Evolutionary conservation across 225 moss, liverwort and hornwort genomes (phyloP).

Genomic region (Neckera pumila): DNA sequence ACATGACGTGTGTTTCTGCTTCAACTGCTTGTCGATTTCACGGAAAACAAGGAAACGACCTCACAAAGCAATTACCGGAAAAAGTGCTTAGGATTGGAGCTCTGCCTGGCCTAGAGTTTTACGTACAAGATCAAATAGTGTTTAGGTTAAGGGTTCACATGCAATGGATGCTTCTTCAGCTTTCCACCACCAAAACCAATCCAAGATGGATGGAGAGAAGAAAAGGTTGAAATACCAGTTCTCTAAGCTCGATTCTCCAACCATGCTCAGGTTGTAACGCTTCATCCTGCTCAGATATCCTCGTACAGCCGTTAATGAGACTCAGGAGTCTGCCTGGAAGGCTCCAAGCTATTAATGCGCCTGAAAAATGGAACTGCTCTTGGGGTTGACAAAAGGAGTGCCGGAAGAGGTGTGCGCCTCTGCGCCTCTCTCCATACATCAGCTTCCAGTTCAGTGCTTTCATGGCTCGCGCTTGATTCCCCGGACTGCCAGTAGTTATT

Average conservation of each 20-base stretch:
- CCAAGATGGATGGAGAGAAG: not conserved
- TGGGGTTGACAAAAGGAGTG: constrained; percentile 6
- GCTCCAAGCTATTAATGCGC: constrained; percentile 24
- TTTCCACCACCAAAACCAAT: not conserved
- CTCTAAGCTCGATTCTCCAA: constrained; percentile 4
- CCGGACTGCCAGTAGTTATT: constrained; percentile 43
- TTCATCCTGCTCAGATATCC: constrained; percentile 2
- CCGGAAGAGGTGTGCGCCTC: constrained; percentile 2
- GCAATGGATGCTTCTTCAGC: not conserved
- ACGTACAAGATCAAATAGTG: not conserved
- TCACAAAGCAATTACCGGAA: not conserved
- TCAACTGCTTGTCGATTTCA: not conserved
- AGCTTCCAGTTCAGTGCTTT: constrained; percentile 14
- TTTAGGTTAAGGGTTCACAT: not conserved
- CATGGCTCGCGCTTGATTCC: constrained; percentile 3
- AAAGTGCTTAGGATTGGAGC: not conserved
- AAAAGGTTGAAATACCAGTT: not conserved
- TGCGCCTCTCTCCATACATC: constrained; percentile 7
- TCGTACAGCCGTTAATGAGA: constrained; percentile 3
- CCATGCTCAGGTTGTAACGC: constrained; percentile 9
- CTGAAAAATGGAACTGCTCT: constrained; percentile 25
- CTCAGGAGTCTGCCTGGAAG: constrained; percentile 6
- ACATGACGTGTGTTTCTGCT: not conserved
- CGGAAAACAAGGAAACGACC: not conserved
- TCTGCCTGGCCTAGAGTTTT: not conserved